phyloP scores from a whole-genome alignment of 768 basidiomycete species.

The Chalciporus sphaerocephalus region DNA sequence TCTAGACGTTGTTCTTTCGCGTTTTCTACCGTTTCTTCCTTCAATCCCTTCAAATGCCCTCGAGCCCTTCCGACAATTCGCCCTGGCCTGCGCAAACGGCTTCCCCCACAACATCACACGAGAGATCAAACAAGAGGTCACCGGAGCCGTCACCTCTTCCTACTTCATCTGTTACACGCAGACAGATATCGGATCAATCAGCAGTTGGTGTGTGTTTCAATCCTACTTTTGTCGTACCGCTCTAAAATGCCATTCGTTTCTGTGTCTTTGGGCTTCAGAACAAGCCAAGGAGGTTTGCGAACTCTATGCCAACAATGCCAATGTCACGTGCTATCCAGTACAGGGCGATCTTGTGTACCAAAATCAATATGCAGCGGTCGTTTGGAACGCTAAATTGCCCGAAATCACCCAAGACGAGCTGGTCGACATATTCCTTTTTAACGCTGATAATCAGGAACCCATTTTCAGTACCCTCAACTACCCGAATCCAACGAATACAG shows the following conservation, averaged over 20 bases:
- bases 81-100: slow-evolving; percentile 47
- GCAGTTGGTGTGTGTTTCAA: slow-evolving; percentile 26
- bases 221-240: background rate
- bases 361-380: slow-evolving; percentile 68
- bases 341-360: slow-evolving; percentile 56
- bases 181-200: slow-evolving; percentile 28
- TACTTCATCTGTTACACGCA: slow-evolving; percentile 8
- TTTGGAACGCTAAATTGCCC: slow-evolving; percentile 78
- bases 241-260: slow-evolving; percentile 6
- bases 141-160: slow-evolving; percentile 30
- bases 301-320: slow-evolving; percentile 57
- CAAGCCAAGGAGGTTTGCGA: slow-evolving; percentile 49
- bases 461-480: slow-evolving; percentile 44
- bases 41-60: slow-evolving; percentile 34
- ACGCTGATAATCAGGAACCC: slow-evolving; percentile 58
- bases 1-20: slow-evolving; percentile 16
- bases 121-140: slow-evolving; percentile 31
- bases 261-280: slow-evolving; percentile 17
- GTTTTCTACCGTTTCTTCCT: slow-evolving; percentile 20
- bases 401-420: slow-evolving; percentile 55
- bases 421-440: slow-evolving; percentile 76
- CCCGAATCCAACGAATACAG: slow-evolving; percentile 48
- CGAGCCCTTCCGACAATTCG: slow-evolving; percentile 29
- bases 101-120: slow-evolving; percentile 23
- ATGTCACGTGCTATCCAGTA: slow-evolving; percentile 76